Percentiles rank a stretch among this genome's conserved stretches.
phyloP scores from a whole-genome alignment of 192 early-diverging fungal species.

The Umbelopsis sp. region DNA sequence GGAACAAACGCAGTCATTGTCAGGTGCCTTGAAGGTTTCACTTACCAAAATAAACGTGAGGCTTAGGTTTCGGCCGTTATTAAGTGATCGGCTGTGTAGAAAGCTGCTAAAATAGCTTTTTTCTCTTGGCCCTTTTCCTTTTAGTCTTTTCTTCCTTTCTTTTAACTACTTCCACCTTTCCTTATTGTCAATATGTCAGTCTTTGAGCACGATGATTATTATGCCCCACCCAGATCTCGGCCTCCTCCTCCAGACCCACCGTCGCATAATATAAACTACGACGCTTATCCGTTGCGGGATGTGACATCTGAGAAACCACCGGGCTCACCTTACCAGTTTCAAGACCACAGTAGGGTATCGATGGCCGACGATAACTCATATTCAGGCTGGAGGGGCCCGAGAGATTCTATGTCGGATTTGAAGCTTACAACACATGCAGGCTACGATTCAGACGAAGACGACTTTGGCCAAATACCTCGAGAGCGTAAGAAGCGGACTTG shows the following conservation, averaged over 20 bases:
- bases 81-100: no score
- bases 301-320: background rate
- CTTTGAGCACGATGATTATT: conserved; percentile 19
- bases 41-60: no score
- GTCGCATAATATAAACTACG: background rate
- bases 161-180: conserved; percentile 18
- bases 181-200: conserved; percentile 16
- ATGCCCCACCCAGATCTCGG: conserved; percentile 5
- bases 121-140: background rate
- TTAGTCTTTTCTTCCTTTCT: background rate
- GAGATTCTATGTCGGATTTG: conserved; percentile 24
- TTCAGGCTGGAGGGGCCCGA: conserved; percentile 4
- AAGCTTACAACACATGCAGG: background rate
- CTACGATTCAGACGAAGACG: conserved; percentile 9
- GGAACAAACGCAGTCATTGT: no score
- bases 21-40: no score
- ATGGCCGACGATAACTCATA: conserved; percentile 1
- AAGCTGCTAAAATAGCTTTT: no score
- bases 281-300: conserved; percentile 4
- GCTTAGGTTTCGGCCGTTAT: no score
- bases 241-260: conserved; percentile 1
- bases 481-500: conserved; percentile 29
- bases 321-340: conserved; percentile 10
- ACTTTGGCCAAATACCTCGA: conserved; percentile 9
- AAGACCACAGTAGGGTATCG: background rate